These are phyloP conservation scores for Cladorrhinum sp. DNA, from an alignment of 2,329 filamentous ascomycete genomes.

Conservation along the genomic window DNA sequence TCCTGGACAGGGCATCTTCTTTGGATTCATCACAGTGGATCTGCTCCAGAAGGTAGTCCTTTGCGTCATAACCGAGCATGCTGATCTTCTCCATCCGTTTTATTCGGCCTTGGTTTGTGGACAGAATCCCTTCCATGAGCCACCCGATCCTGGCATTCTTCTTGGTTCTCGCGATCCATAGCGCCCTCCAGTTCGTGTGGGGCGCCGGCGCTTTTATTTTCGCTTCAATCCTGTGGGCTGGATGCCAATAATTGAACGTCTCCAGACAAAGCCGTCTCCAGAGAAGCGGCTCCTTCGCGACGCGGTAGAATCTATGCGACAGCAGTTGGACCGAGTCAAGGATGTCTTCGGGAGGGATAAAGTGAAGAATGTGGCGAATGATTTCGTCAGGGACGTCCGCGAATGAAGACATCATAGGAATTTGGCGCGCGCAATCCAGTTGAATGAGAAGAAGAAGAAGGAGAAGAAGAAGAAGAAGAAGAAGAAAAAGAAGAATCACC, in stretches of 20 bases:
- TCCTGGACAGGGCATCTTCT: slow-evolving; percentile 74
- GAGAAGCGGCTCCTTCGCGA: slow-evolving; percentile 69
- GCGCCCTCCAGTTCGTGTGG: slow-evolving; percentile 68
- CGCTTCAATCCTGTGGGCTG: slow-evolving; percentile 55
- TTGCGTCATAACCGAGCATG: slow-evolving; percentile 76
- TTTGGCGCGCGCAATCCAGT: not conserved
- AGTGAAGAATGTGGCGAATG: slow-evolving; percentile 71
- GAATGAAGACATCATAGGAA: slow-evolving; percentile 25
- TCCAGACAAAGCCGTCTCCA: slow-evolving; percentile 74
- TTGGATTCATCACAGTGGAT: slow-evolving; percentile 54
- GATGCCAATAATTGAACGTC: slow-evolving; percentile 73
- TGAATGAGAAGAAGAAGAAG: not conserved
- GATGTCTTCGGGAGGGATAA: slow-evolving; percentile 55
- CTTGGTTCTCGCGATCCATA: slow-evolving; percentile 57
- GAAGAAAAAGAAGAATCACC: not conserved
- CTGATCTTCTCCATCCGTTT: slow-evolving; percentile 69
- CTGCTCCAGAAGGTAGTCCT: slow-evolving; percentile 74
- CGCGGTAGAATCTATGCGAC: slow-evolving; percentile 60
- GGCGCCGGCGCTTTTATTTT: slow-evolving; percentile 54
- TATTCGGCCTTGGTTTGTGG: slow-evolving; percentile 67
- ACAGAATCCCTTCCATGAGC: slow-evolving; percentile 66
- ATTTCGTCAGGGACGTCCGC: slow-evolving; percentile 62
- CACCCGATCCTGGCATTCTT: slow-evolving; percentile 50
- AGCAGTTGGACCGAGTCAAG: slow-evolving; percentile 49
- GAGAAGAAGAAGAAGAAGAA: no score